phyloP scores from a whole-genome alignment of 257 asterid genomes.

The Lithospermum erythrorhizon region DNA sequence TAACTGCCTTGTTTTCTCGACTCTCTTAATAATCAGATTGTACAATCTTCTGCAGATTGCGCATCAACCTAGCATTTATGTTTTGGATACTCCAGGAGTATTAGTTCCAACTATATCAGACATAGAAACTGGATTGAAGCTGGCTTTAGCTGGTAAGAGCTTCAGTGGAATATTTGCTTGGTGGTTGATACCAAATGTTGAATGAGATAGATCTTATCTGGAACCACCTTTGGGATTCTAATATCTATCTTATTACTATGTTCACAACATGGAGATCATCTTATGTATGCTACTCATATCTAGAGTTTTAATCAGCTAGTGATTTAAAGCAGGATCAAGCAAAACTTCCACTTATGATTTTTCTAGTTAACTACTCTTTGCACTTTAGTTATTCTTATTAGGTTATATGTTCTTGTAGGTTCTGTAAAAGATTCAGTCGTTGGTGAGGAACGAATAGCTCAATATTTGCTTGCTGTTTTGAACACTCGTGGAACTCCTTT shows the following conservation, averaged over 20 bases:
- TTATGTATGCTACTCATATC: too few relatives aligned
- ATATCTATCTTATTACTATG: too few relatives aligned
- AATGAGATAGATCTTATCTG: neutral
- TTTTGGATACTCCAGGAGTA: constrained; percentile 90
- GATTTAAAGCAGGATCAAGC: too few relatives aligned
- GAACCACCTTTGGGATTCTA: too few relatives aligned
- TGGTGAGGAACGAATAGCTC: constrained; percentile 87
- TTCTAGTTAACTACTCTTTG: too few relatives aligned
- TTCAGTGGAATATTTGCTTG: constrained; percentile 1
- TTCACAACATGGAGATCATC: too few relatives aligned
- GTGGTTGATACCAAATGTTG: neutral
- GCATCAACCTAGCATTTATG: constrained; percentile 83
- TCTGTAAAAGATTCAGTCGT: constrained; percentile 90
- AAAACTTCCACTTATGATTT: too few relatives aligned
- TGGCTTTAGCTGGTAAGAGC: constrained; percentile 73
- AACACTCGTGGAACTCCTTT: constrained; percentile 82
- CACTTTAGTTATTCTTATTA: neutral
- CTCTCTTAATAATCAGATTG: neutral
- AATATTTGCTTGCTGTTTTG: constrained; percentile 72
- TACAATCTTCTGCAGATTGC: constrained; percentile 51
- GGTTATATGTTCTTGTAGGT: constrained; percentile 38
- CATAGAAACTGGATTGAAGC: constrained; percentile 79
- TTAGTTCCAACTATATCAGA: constrained; percentile 85
- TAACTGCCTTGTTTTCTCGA: constrained; percentile 1
- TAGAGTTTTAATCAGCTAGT: too few relatives aligned